phyloP scores from a whole-genome alignment of 2,329 filamentous ascomycete genomes.

The Aschersonia sp. region DNA sequence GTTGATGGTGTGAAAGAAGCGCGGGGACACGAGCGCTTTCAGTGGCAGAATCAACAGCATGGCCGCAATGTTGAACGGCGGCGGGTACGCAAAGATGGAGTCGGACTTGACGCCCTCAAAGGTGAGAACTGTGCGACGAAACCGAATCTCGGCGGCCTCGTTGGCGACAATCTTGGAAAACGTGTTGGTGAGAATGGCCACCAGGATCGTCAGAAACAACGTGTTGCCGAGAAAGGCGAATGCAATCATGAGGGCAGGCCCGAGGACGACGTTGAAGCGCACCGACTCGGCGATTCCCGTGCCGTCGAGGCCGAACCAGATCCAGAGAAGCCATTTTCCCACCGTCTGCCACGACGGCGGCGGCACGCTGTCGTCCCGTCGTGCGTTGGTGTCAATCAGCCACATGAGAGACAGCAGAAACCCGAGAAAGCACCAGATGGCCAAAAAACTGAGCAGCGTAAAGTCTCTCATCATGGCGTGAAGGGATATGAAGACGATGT shows the following conservation, averaged over 20 bases:
- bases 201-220: slow-evolving; percentile 58
- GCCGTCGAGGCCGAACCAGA: slow-evolving; percentile 64
- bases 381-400: slow-evolving; percentile 27
- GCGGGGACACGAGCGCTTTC: slow-evolving; percentile 44
- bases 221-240: slow-evolving; percentile 66
- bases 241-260: slow-evolving; percentile 53
- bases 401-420: slow-evolving; percentile 57
- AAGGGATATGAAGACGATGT: slow-evolving; percentile 60
- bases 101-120: slow-evolving; percentile 64
- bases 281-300: slow-evolving; percentile 34
- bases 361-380: slow-evolving; percentile 13
- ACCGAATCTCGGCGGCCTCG: slow-evolving; percentile 55
- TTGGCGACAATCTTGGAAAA: slow-evolving; percentile 57
- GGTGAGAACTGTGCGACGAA: slow-evolving; percentile 55
- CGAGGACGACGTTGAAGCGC: slow-evolving; percentile 52
- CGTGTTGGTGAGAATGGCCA: slow-evolving; percentile 59
- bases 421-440: slow-evolving; percentile 54
- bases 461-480: slow-evolving; percentile 65
- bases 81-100: slow-evolving; percentile 53
- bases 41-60: slow-evolving; percentile 48
- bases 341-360: slow-evolving; percentile 33
- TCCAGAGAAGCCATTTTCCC: slow-evolving; percentile 65
- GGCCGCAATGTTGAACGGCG: slow-evolving; percentile 56
- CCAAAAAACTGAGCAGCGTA: slow-evolving; percentile 48
- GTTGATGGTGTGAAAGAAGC: slow-evolving; percentile 59